phyloP scores from a whole-genome alignment of 1,284 basidiomycete species.

The Chalciporus sp. region DNA sequence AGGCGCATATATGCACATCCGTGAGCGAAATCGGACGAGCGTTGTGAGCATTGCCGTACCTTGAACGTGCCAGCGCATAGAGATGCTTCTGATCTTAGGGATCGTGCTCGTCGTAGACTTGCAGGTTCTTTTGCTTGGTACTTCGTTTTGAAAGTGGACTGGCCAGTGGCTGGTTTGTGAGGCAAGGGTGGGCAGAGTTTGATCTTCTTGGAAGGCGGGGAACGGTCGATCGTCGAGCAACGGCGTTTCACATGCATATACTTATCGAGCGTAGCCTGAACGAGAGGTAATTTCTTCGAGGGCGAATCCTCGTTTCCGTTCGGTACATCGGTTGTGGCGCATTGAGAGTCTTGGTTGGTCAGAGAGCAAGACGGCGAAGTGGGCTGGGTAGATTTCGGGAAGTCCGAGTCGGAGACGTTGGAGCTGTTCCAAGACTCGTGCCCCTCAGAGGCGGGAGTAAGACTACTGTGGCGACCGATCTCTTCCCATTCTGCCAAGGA shows the following conservation, averaged over 20 bases:
- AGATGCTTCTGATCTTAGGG: conserved; percentile 27
- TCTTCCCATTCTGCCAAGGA: neutral
- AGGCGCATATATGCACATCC: conserved; percentile 8
- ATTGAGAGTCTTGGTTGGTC: neutral
- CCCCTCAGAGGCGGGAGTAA: neutral
- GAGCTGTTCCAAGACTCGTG: neutral
- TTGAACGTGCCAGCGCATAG: conserved; percentile 4
- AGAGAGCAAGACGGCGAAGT: neutral
- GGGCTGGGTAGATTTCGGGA: neutral
- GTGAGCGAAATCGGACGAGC: neutral
- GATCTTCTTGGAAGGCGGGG: conserved; percentile 18
- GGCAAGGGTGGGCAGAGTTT: conserved; percentile 17
- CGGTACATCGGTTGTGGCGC: too few species aligned
- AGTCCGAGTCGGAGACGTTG: neutral
- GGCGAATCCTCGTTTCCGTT: neutral
- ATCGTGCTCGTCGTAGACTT: conserved; percentile 33
- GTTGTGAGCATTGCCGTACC: conserved; percentile 8
- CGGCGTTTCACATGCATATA: conserved; percentile 20
- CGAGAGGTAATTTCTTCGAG: neutral
- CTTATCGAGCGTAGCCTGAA: neutral
- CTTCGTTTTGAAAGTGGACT: neutral
- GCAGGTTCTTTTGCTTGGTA: conserved; percentile 29
- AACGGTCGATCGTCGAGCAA: conserved; percentile 4
- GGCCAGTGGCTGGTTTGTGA: neutral
- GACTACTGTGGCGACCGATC: neutral